These are phyloP conservation scores for Ballota nigra DNA, from an alignment of 257 asterid species.

Conservation along the genomic window DNA sequence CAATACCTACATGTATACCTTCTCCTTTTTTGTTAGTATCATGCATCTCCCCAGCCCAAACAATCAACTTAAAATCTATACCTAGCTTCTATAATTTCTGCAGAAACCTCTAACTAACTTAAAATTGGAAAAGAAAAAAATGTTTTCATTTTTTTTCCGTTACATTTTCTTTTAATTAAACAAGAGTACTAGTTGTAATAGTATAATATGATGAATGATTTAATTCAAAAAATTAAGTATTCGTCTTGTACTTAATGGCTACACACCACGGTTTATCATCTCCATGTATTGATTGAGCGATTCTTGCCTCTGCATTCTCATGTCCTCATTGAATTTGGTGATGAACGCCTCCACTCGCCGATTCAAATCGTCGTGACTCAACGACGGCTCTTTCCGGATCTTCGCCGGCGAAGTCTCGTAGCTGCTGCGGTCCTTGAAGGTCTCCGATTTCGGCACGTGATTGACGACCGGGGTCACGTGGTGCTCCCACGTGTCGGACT, in stretches of 20 bases:
- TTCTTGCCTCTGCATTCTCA: constrained; percentile 71
- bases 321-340: constrained; percentile 54
- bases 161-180: not conserved
- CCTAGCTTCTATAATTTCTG: not conserved
- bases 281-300: constrained; percentile 54
- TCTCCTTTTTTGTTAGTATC: not conserved
- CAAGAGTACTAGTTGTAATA: too few relatives aligned
- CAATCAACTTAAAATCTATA: constrained; percentile 7
- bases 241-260: not conserved
- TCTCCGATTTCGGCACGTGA: constrained; percentile 41
- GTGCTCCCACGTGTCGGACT: constrained; percentile 48
- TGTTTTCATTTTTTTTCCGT: not conserved
- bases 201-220: not conserved
- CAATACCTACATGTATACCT: not conserved
- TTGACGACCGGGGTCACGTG: constrained; percentile 16
- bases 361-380: constrained; percentile 66
- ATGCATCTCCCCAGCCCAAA: not conserved
- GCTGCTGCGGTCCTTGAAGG: constrained; percentile 48
- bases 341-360: constrained; percentile 70
- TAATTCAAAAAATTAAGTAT: not conserved
- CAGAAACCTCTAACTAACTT: not conserved
- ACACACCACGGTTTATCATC: constrained; percentile 52
- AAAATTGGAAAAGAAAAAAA: not conserved
- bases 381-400: constrained; percentile 54
- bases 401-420: constrained; percentile 20